Conservation (phyloP, 1,284 basidiomycete genomes). For the Melampsora medusae region DNA sequence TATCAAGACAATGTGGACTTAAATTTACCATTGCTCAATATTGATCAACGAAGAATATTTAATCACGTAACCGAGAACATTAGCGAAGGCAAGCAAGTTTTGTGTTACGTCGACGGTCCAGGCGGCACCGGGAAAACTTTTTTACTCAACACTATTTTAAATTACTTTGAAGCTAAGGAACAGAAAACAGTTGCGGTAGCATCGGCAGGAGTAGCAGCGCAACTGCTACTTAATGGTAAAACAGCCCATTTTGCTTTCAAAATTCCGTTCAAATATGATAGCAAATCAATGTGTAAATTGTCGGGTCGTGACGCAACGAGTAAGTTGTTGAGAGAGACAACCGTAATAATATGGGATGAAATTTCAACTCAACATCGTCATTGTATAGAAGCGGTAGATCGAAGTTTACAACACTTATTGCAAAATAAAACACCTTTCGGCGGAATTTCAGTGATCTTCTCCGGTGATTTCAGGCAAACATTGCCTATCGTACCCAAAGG, state of each 20-base stretch:
- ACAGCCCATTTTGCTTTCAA: conserved; percentile 1
- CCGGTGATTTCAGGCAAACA: conserved; percentile 14
- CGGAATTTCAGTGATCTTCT: conserved; percentile 1
- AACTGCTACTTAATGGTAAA: background rate
- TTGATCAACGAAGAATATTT: too few relatives aligned
- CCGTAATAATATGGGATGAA: conserved; percentile 13
- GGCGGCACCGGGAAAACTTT: background rate
- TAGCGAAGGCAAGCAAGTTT: too few relatives aligned
- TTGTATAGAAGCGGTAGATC: background rate
- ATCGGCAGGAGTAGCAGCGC: background rate
- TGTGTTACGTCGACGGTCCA: background rate
- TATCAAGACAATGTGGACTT: too few relatives aligned
- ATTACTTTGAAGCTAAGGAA: background rate
- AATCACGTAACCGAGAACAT: too few relatives aligned
- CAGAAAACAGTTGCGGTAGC: background rate
- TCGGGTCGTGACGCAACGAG: background rate
- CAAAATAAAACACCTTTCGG: background rate
- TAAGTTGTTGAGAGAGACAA: background rate
- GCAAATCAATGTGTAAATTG: background rate
- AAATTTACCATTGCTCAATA: too few relatives aligned
- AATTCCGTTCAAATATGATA: background rate
- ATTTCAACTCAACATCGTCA: background rate
- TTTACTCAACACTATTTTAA: background rate
- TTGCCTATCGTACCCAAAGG: background rate
- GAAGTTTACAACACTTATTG: background rate